phyloP scores from a whole-genome alignment of 257 asterid genomes.

The Solanum pimpinellifolium region DNA sequence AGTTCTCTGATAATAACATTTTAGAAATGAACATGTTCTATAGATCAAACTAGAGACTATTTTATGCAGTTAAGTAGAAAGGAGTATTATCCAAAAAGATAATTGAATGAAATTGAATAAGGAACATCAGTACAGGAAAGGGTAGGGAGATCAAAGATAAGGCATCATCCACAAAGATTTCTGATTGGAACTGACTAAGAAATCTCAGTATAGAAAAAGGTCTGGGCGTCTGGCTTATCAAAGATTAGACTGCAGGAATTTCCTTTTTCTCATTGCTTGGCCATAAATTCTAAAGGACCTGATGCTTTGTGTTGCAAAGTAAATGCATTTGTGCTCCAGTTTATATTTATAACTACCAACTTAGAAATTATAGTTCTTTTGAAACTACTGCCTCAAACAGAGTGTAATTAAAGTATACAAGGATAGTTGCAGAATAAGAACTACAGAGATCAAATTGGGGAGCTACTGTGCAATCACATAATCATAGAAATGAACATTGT shows the following conservation, averaged over 20 bases:
- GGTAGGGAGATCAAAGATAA: neutral
- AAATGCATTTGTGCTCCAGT: neutral
- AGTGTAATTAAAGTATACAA: neutral
- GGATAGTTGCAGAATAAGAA: neutral
- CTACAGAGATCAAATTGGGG: neutral
- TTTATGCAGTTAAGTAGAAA: neutral
- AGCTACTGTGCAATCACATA: neutral
- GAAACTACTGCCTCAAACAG: neutral
- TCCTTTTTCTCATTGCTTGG: neutral
- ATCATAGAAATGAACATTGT: neutral
- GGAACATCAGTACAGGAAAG: neutral
- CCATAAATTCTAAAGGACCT: neutral
- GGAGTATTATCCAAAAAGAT: neutral
- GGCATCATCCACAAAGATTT: neutral
- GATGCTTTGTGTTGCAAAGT: neutral
- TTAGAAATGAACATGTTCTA: neutral
- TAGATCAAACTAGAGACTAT: neutral
- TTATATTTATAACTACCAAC: neutral
- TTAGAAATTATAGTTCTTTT: neutral
- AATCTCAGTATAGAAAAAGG: neutral
- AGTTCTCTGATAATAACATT: neutral
- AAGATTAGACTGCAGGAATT: neutral
- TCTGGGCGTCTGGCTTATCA: neutral
- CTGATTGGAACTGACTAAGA: neutral
- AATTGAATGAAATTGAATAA: neutral